Conservation (phyloP, 495 filamentous ascomycete species). For the Daldinia caldariorum region DNA sequence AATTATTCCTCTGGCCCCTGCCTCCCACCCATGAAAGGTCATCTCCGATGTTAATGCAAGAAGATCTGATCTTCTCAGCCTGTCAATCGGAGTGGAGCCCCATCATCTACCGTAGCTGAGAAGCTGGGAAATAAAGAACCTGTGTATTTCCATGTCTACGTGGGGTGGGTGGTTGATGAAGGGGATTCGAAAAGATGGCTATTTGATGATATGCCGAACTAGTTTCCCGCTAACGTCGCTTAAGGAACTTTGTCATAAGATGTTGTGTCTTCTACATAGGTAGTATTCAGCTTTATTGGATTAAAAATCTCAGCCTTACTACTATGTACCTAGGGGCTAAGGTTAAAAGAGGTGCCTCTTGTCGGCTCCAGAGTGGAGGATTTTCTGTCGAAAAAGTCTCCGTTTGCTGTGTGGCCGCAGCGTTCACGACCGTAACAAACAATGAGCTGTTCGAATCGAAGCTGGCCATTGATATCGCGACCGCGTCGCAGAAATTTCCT, state of each 20-base stretch:
- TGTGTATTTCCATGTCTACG: not conserved
- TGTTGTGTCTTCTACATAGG: constrained; percentile 1
- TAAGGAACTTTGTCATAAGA: not conserved
- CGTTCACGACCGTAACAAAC: constrained; percentile 27
- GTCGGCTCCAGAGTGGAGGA: not conserved
- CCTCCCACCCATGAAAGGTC: constrained; percentile 33
- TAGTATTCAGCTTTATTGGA: constrained; percentile 5
- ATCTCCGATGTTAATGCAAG: constrained; percentile 45
- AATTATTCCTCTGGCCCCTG: constrained; percentile 28
- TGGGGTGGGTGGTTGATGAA: too few species aligned
- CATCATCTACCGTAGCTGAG: constrained; percentile 25
- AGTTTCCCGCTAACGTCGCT: not conserved
- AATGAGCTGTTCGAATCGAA: constrained; percentile 7
- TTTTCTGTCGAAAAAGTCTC: constrained; percentile 4
- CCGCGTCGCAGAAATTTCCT: not conserved
- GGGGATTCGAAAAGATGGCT: not conserved
- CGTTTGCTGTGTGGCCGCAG: constrained; percentile 16
- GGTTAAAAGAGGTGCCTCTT: not conserved
- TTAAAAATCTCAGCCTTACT: constrained; percentile 21
- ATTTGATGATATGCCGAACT: constrained; percentile 5
- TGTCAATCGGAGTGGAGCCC: constrained; percentile 20
- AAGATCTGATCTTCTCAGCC: constrained; percentile 41
- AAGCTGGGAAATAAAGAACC: not conserved
- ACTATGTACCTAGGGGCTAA: too few species aligned
- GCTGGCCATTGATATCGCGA: constrained; percentile 24